These are phyloP conservation scores for Aureobasidium sp. DNA, from an alignment of 2,329 filamentous ascomycete genomes.

Conservation along the genomic window DNA sequence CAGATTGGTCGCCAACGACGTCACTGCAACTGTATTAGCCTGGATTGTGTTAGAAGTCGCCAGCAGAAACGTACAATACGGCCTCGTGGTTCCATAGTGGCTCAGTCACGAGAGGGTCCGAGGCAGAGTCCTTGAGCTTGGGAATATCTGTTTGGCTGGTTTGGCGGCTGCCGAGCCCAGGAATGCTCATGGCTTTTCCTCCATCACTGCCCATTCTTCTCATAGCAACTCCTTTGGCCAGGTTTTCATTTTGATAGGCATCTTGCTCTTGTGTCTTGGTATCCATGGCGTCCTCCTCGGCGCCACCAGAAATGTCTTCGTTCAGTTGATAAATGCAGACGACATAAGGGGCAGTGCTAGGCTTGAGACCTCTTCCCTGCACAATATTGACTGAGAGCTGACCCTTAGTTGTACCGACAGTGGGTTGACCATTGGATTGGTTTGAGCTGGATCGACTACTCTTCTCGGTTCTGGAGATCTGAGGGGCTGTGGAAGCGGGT, in stretches of 20 bases:
- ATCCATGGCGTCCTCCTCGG: slow-evolving; percentile 50
- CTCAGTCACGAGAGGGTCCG: slow-evolving; percentile 61
- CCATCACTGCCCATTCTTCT: slow-evolving; percentile 64
- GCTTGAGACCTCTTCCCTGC: slow-evolving; percentile 73
- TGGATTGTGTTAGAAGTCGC: neutral
- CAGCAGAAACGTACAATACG: slow-evolving; percentile 63
- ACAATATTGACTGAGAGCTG: slow-evolving; percentile 84
- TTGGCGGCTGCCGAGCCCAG: slow-evolving; percentile 82
- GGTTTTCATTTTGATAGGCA: slow-evolving; percentile 47
- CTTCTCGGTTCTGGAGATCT: slow-evolving; percentile 29
- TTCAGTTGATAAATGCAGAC: slow-evolving; percentile 96
- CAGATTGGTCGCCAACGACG: slow-evolving; percentile 81
- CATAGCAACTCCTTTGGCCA: slow-evolving; percentile 40
- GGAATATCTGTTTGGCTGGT: slow-evolving; percentile 86
- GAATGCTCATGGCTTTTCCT: slow-evolving; percentile 82
- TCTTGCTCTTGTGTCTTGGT: slow-evolving; percentile 11
- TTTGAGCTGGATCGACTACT: slow-evolving; percentile 26
- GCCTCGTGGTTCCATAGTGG: slow-evolving; percentile 96
- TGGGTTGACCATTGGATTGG: slow-evolving; percentile 31
- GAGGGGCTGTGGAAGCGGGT: slow-evolving; percentile 33
- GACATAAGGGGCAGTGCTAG: slow-evolving; percentile 83
- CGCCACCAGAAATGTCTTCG: slow-evolving; percentile 87
- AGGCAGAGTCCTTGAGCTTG: slow-evolving; percentile 50
- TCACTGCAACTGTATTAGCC: slow-evolving; percentile 52
- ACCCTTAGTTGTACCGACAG: slow-evolving; percentile 66